Evolutionary conservation across 768 basidiomycete species (phyloP).

Genomic region (Suillus paluster): DNA sequence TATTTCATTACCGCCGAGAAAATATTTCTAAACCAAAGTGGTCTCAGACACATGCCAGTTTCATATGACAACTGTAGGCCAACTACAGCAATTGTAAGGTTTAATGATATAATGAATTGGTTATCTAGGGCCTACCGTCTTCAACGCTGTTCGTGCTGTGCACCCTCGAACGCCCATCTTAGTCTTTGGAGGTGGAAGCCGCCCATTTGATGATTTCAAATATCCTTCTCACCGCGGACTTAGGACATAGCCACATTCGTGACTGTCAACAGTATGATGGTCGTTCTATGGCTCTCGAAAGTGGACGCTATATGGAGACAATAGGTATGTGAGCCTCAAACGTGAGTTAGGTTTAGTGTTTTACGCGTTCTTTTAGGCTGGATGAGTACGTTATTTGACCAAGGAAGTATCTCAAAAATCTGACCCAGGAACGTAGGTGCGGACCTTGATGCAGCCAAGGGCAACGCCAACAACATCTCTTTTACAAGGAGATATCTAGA

Average conservation of each 20-base stretch:
- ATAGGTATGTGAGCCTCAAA: constrained; percentile 53
- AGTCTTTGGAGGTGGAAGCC: constrained; percentile 69
- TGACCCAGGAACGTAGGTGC: constrained; percentile 40
- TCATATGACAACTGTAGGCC: constrained; percentile 63
- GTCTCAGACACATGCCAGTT: constrained; percentile 81
- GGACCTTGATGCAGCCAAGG: constrained; percentile 45
- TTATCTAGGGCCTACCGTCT: constrained; percentile 66
- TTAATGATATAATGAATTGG: neutral
- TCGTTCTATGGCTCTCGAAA: constrained; percentile 79
- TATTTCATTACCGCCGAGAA: neutral
- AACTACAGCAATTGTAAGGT: neutral
- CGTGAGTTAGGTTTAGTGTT: neutral
- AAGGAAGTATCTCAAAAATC: neutral
- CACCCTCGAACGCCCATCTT: constrained; percentile 81
- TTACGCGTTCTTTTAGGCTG: constrained; percentile 43
- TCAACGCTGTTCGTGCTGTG: constrained; percentile 70
- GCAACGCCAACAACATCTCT: constrained; percentile 53
- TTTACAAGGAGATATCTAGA: constrained; percentile 80
- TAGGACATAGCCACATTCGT: constrained; percentile 77
- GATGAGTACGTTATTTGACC: constrained; percentile 54
- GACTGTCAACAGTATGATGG: constrained; percentile 76
- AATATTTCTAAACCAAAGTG: neutral
- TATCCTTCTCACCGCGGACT: neutral
- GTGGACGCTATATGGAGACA: constrained; percentile 93
- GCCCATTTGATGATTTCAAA: neutral